phyloP scores from a whole-genome alignment of 2,329 filamentous ascomycete genomes.

The Trichoderma sp. region DNA sequence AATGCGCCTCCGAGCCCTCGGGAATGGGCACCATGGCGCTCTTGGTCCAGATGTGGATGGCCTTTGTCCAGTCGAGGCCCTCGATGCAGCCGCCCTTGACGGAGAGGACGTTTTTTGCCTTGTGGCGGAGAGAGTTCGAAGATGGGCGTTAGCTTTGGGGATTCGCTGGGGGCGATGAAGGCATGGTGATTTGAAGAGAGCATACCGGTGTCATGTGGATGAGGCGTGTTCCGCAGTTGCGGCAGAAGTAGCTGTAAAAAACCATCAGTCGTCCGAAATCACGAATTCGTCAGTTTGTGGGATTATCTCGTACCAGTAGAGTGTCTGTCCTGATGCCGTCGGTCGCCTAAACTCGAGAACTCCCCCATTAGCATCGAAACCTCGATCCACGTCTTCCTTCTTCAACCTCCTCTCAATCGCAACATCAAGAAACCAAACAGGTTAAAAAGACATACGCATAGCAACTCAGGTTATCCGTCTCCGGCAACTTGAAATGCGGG shows the following conservation, averaged over 20 bases:
- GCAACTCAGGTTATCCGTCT: constrained; percentile 46
- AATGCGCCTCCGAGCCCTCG: constrained; percentile 56
- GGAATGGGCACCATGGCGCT: constrained; percentile 67
- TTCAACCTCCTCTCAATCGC: background rate
- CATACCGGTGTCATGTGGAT: constrained; percentile 59
- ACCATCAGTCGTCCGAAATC: constrained; percentile 1
- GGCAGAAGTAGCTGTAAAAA: constrained; percentile 59
- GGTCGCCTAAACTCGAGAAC: constrained; percentile 44
- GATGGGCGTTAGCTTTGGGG: constrained; percentile 16
- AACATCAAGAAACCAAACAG: background rate
- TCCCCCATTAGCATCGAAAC: background rate
- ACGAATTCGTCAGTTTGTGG: background rate
- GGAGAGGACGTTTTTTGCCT: constrained; percentile 58
- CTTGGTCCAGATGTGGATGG: constrained; percentile 66
- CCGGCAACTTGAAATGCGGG: constrained; percentile 59
- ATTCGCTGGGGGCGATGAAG: background rate
- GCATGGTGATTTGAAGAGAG: background rate
- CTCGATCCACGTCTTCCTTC: background rate
- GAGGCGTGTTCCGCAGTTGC: constrained; percentile 61
- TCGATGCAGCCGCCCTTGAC: constrained; percentile 67
- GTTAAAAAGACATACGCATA: constrained; percentile 46
- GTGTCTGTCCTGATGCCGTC: constrained; percentile 52
- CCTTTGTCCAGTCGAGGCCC: constrained; percentile 57
- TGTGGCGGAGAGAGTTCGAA: background rate
- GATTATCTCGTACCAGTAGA: constrained; percentile 51